A percentile compares a stretch with the other conserved stretches of the same genome.
Evolutionary conservation across 495 filamentous ascomycete genomes (phyloP).

Genomic region (Elaphomyces granulatus): DNA sequence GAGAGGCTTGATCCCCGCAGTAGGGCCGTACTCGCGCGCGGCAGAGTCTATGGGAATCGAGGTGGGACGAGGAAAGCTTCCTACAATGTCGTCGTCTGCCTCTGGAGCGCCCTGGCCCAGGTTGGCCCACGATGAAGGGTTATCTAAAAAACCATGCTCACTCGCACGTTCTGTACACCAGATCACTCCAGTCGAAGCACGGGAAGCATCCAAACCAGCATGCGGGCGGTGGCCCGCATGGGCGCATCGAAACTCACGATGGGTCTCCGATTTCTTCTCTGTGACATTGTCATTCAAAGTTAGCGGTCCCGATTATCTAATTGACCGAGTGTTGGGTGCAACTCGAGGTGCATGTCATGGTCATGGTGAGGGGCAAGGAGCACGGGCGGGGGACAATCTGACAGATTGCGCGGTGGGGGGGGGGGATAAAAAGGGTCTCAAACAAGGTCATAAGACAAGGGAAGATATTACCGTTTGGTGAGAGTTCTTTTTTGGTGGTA

Average conservation of each 20-base stretch:
- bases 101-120: conserved; percentile 91
- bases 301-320: neutral
- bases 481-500: conserved; percentile 27
- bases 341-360: no score
- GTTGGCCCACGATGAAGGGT: conserved; percentile 79
- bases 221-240: conserved; percentile 84
- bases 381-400: no score
- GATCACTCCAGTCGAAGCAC: conserved; percentile 70
- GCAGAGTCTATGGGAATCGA: conserved; percentile 60
- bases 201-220: conserved; percentile 72
- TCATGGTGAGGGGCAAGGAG: no score
- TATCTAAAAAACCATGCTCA: conserved; percentile 68
- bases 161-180: conserved; percentile 75
- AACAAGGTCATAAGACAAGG: no score
- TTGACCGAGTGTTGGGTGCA: neutral
- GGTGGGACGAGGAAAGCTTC: conserved; percentile 79
- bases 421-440: no score
- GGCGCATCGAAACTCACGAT: conserved; percentile 69
- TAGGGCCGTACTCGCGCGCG: conserved; percentile 83
- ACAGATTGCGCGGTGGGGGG: no score
- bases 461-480: conserved; percentile 33
- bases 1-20: conserved; percentile 82
- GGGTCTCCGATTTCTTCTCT: conserved; percentile 67
- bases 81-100: conserved; percentile 82
- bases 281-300: no score